phyloP scores from a whole-genome alignment of 306 rosid genomes.

The Cucurbita maxima region DNA sequence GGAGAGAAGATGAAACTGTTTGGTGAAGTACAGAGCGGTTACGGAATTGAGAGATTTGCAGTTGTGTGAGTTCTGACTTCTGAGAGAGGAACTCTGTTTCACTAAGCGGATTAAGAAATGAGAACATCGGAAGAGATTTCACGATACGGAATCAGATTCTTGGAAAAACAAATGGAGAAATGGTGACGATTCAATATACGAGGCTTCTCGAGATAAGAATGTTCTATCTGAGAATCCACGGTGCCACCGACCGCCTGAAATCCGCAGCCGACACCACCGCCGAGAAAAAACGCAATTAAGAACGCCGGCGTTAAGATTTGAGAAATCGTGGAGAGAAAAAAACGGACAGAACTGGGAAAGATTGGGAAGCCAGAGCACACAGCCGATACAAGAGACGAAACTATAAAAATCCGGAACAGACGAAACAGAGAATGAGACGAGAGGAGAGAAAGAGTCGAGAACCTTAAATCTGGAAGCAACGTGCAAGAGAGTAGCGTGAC shows the following conservation, averaged over 20 bases:
- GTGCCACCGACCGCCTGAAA: neutral
- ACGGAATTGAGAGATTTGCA: neutral
- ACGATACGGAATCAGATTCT: neutral
- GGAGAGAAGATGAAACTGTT: conserved; percentile 1
- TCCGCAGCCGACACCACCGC: neutral
- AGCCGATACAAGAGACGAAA: neutral
- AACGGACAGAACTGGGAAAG: neutral
- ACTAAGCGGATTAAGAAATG: neutral
- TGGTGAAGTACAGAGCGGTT: neutral
- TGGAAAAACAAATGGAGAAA: neutral
- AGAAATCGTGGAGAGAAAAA: neutral
- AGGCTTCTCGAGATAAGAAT: neutral
- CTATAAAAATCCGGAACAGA: neutral
- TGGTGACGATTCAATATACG: neutral
- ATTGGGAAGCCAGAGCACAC: neutral
- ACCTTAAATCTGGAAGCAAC: conserved; percentile 81
- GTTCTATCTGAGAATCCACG: neutral
- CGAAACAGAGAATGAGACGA: neutral
- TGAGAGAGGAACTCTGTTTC: neutral
- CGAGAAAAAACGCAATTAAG: neutral
- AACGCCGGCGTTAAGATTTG: neutral
- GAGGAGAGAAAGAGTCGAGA: neutral
- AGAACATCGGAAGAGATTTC: neutral
- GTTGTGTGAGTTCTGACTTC: neutral
- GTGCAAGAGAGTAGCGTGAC: conserved; percentile 8